Evolutionary conservation across 1,284 basidiomycete species (phyloP), one percentile per base, ranked within the genome.

Genomic region (Austroboletus rostrupii): DNA sequence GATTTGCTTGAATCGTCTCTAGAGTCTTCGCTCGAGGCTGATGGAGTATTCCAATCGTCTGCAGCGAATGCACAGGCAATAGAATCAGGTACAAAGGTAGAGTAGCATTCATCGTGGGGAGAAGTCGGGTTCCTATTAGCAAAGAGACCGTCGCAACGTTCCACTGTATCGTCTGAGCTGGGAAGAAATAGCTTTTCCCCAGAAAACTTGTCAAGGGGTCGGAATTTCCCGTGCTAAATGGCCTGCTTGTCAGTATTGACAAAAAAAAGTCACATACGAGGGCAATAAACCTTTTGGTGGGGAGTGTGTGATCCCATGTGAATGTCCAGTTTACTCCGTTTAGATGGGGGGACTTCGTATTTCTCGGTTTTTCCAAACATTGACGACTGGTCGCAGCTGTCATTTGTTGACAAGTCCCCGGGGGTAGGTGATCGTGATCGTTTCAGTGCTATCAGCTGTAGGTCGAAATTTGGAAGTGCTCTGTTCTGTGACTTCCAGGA

Each of bases 361-460:
- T 37, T 48, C 16, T 38, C 26, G 38, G 28, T 31, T 43, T 43
- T 17, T n/a, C 41, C 66, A 17, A 70, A 61, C 19, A 73, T 72
- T 1, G 79, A 78, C 16, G 83, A 65, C 33, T 78, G 77, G 43
- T 80, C 76, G 42, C 73, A 71, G 23, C 70, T 70, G 38, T 71
- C 70, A 43, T 64, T 59, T 23, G 45, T 62, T 61, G 40, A 51
- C 23, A 12, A 51, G 26, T 42, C 37, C 8, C 56, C 55, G 8
- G 21, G 50, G 21, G 54, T 37, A 46, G 60, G 50, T 20, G 57
- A 55, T 31, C 56, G 55, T 26, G 65, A 61, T 37, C 77, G 70
- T 23, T 65, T 67, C 47, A 85, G 57, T 37, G 75, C 70, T 7
- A 75, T 63, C 45, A 85, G 75, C 43, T 79, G 67, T n/a, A 85